Conservation (phyloP, 371 early-diverging fungal species). For the Smittium culicis region DNA sequence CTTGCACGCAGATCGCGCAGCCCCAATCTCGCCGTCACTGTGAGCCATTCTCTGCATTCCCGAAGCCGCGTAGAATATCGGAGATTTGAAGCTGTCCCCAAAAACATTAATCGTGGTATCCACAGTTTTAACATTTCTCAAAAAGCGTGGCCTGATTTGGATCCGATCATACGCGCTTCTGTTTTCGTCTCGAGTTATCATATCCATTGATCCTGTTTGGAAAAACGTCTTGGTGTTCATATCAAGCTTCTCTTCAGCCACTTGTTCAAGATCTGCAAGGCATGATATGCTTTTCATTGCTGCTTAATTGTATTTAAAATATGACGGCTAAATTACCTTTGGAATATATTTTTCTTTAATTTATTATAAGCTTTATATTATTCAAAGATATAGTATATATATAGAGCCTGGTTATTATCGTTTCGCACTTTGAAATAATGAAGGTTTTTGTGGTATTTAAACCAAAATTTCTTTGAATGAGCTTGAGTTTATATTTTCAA, state of each 20-base stretch:
- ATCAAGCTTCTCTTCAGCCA: conserved; percentile 19
- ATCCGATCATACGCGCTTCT: conserved; percentile 28
- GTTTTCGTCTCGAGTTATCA: conserved; percentile 69
- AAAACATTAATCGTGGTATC: conserved; percentile 46
- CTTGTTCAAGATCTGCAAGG: conserved; percentile 24
- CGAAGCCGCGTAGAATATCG: conserved; percentile 36
- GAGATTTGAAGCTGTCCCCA: conserved; percentile 35
- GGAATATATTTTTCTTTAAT: no score
- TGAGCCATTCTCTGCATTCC: conserved; percentile 45
- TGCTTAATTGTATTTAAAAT: no score
- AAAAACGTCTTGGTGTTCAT: conserved; percentile 70
- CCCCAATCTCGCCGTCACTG: conserved; percentile 41
- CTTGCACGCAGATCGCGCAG: conserved; percentile 34
- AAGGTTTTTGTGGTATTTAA: no score
- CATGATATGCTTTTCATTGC: conserved; percentile 10
- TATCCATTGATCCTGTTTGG: conserved; percentile 66
- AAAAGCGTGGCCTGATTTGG: conserved; percentile 52
- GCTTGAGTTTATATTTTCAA: no score
- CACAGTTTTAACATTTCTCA: conserved; percentile 55
- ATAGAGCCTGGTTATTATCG: no score
- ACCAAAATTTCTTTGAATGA: no score
- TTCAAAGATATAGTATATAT: no score
- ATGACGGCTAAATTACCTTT: no score
- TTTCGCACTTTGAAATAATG: no score
- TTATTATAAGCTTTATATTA: no score